These are phyloP conservation scores for Epichloe festucae DNA, from an alignment of 2,329 filamentous ascomycete genomes.

Conservation along the genomic window DNA sequence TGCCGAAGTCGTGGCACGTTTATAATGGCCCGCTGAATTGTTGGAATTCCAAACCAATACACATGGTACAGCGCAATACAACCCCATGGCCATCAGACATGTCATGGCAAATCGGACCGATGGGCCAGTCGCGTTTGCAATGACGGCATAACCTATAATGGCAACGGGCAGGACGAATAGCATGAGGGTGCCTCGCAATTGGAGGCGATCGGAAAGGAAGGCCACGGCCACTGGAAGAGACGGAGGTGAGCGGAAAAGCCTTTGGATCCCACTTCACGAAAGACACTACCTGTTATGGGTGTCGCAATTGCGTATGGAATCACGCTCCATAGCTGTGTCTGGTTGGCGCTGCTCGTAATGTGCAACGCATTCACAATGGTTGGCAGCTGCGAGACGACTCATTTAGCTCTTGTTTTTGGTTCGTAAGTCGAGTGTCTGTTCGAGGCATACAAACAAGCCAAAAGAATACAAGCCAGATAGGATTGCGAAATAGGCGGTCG, in stretches of 20 bases:
- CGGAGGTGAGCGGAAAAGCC: no score
- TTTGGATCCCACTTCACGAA: no score
- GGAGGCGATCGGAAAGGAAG: no score
- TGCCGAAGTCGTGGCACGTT: slow-evolving; percentile 52
- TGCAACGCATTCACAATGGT: slow-evolving; percentile 49
- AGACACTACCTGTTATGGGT: slow-evolving; percentile 31
- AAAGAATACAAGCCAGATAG: slow-evolving; percentile 48
- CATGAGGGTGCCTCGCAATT: no score
- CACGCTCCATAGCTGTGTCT: slow-evolving; percentile 50
- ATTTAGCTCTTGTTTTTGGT: no score
- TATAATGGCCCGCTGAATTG: slow-evolving; percentile 57
- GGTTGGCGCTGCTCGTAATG: slow-evolving; percentile 39
- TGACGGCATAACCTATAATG: slow-evolving; percentile 33
- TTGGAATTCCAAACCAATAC: slow-evolving; percentile 55
- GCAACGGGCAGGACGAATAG: no score
- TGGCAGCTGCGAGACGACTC: slow-evolving; percentile 32
- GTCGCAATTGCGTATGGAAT: slow-evolving; percentile 51
- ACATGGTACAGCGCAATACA: slow-evolving; percentile 50
- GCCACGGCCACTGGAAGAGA: no score
- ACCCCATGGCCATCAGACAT: slow-evolving; percentile 51
- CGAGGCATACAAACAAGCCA: slow-evolving; percentile 41
- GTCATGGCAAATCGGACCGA: slow-evolving; percentile 52
- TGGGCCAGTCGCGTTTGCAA: slow-evolving; percentile 39
- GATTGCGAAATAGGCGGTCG: slow-evolving; percentile 47
- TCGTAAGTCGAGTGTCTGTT: no score